phyloP scores from a whole-genome alignment of 352 stramenopile genomes.

The Phytophthora ohioensis region DNA sequence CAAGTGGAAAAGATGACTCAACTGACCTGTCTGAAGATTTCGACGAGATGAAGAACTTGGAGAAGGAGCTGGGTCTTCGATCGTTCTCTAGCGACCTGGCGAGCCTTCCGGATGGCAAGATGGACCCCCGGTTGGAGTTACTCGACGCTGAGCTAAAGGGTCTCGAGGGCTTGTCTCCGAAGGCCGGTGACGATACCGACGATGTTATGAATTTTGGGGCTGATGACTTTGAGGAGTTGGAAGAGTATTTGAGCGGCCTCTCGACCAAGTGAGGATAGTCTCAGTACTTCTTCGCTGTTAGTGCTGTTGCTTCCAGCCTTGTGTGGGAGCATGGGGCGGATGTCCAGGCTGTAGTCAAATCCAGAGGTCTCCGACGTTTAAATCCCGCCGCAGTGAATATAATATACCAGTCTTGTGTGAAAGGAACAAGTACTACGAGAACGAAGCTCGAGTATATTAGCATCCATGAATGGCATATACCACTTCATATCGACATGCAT shows the following conservation, averaged over 20 bases:
- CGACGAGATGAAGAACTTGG: conserved; percentile 84
- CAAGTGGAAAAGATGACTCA: conserved; percentile 42
- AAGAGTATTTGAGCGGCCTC: conserved; percentile 88
- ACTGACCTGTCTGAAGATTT: conserved; percentile 73
- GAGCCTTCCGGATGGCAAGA: conserved; percentile 54
- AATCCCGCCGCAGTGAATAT: too few species aligned
- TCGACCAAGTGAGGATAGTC: conserved; percentile 50
- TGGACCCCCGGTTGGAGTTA: conserved; percentile 70
- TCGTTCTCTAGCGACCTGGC: conserved; percentile 60
- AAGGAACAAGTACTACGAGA: too few species aligned
- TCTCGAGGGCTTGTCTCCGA: conserved; percentile 63
- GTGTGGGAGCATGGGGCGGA: too few species aligned
- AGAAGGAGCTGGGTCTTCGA: conserved; percentile 85
- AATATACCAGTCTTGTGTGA: too few species aligned
- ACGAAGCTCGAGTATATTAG: too few species aligned
- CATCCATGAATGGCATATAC: too few species aligned
- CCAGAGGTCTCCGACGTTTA: too few species aligned
- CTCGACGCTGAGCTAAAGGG: conserved; percentile 82
- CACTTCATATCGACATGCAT: too few species aligned
- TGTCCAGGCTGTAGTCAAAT: too few species aligned
- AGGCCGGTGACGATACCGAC: conserved; percentile 47
- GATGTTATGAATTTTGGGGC: conserved; percentile 89
- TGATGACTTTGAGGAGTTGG: conserved; percentile 90
- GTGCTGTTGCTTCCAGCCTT: too few species aligned
- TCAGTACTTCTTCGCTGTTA: conserved; percentile 7